Evolutionary conservation across 345 rosid species (phyloP).

Genomic region (Kandelia obovata): DNA sequence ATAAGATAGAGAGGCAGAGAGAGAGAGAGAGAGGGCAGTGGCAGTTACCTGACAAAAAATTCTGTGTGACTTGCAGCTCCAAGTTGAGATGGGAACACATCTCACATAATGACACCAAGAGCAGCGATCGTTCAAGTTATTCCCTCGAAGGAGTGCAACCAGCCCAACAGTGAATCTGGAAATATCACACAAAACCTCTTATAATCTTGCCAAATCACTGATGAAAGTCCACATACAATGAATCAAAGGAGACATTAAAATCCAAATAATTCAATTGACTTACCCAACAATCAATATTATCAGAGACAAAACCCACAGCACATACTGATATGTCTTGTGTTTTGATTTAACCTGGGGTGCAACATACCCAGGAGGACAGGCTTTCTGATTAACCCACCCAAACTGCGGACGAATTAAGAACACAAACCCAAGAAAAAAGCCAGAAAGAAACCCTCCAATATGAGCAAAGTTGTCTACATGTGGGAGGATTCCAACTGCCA

Average conservation of each 20-base stretch:
- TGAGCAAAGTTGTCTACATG: constrained; percentile 98
- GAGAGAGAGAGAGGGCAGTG: too few species aligned
- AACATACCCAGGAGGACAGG: constrained; percentile 36
- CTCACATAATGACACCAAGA: constrained; percentile 24
- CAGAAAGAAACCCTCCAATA: constrained; percentile 84
- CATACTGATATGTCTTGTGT: constrained; percentile 69
- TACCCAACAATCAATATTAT: constrained; percentile 66
- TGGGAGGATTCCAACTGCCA: constrained; percentile 89
- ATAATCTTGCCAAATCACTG: too few species aligned
- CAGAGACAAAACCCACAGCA: constrained; percentile 67
- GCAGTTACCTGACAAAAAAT: constrained; percentile 58
- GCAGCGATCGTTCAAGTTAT: constrained; percentile 12
- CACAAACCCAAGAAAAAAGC: constrained; percentile 86
- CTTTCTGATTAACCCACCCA: constrained; percentile 68
- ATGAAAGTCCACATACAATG: too few species aligned
- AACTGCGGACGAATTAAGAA: constrained; percentile 85
- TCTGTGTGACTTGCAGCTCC: constrained; percentile 33
- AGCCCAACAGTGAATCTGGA: constrained; percentile 27
- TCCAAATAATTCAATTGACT: constrained; percentile 18
- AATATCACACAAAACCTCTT: not conserved
- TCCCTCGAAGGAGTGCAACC: constrained; percentile 17
- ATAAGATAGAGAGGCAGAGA: too few species aligned
- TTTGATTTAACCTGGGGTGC: constrained; percentile 38
- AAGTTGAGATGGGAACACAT: constrained; percentile 18
- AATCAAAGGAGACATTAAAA: too few species aligned